Base-by-base conservation (phyloP, 345 rosid species). In the Syzygium aromaticum region DNA sequence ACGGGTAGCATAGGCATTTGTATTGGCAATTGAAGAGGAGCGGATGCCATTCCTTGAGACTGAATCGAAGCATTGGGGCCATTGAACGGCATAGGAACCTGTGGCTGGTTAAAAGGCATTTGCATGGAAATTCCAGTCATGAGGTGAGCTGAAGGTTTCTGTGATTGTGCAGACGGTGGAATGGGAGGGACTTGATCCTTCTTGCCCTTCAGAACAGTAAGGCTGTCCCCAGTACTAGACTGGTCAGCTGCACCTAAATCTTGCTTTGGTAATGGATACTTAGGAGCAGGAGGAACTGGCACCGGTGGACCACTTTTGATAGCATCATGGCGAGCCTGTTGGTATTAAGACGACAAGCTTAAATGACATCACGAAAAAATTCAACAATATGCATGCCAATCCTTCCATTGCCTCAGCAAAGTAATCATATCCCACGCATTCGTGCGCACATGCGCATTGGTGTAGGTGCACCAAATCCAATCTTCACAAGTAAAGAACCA, bases 291-390 rank as follows among this genome's bases (percentile, higher is more conserved):
- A 61, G 96, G 93, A 89, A 87, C 90, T 73, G 98, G 95, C 88
- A 94, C 49, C 46, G 94, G 90, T 27, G 93, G 91, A 27, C 88
- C 95, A 49, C 96, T 11, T 88, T 90, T 93, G 57, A 89, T 88
- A 67, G 96, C 52, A 86, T 94, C 92, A 90, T 93, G 97, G 54
- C 94, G 93, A 86, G 94, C 94, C 99, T 98, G 97, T 92, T 92
- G 87, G 87, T 85, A 23, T 82, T 89, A 86, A 85, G 85, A 43
- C 23, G 11, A 88, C 11, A 78, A 56, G 54, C 46, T 56, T 85
- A 61, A 56, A 17, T 52, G 46, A 16, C 21, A 73, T 49, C 23
- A 61, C 53, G 22, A 52, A 38, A 15, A 2, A 38, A 80, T 54
- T 33, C 51, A 56, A 84, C 22, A 28, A 46, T 46, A 38, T 67